These are phyloP conservation scores for Aspergillus unguis DNA, from an alignment of 2,329 filamentous ascomycete species.

Conservation along the genomic window DNA sequence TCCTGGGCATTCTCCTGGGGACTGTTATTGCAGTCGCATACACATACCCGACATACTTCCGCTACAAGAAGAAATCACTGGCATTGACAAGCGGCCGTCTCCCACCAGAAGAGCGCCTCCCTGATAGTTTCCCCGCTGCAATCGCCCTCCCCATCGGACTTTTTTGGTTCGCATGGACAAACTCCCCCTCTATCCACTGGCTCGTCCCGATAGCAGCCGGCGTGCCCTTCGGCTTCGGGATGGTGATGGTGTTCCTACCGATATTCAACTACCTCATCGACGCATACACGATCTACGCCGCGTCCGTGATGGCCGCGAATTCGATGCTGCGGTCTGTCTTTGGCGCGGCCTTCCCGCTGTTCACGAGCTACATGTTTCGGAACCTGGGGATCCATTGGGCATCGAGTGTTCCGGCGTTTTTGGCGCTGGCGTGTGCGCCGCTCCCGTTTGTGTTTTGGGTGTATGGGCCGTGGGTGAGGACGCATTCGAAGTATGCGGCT, in stretches of 20 bases:
- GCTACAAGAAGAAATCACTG: neutral
- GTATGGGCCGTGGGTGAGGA: neutral
- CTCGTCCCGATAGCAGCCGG: neutral
- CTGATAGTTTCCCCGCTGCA: neutral
- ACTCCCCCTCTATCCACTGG: neutral
- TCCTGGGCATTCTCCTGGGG: neutral
- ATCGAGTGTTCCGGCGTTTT: neutral
- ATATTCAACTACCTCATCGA: neutral
- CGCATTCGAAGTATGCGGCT: neutral
- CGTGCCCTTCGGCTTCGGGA: neutral
- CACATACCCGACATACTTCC: neutral
- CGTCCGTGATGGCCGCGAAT: neutral
- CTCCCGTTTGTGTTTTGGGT: neutral
- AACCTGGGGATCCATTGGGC: neutral
- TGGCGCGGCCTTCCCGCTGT: neutral
- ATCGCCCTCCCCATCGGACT: slow-evolving; percentile 17
- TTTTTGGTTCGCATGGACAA: slow-evolving; percentile 33
- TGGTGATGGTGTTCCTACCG: neutral
- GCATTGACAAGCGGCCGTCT: neutral
- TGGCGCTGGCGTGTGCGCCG: neutral
- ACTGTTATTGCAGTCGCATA: neutral
- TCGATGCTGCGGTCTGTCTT: neutral
- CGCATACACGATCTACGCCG: neutral
- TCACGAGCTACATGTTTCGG: neutral
- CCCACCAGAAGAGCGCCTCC: neutral